Conservation (phyloP, 371 early-diverging fungal species). For the Apophysomyces ossiformis region DNA sequence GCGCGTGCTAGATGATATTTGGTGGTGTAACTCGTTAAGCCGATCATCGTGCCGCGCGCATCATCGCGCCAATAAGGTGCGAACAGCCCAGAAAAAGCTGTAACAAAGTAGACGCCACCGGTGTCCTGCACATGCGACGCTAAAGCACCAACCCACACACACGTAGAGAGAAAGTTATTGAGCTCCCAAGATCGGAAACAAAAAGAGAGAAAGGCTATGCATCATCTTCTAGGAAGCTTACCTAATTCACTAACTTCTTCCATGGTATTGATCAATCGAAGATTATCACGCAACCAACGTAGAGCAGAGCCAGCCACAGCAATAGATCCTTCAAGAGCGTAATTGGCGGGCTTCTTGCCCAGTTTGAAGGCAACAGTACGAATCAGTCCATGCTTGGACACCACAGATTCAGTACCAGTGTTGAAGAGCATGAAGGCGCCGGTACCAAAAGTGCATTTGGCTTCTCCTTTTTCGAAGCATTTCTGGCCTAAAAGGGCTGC, state of each 20-base stretch:
- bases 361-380: constrained; percentile 90
- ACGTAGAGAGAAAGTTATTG: background rate
- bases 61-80: constrained; percentile 93
- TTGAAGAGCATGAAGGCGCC: constrained; percentile 95
- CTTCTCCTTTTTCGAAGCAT: constrained; percentile 92
- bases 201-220: background rate
- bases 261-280: constrained; percentile 71
- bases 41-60: constrained; percentile 84
- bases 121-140: constrained; percentile 64
- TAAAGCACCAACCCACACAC: background rate
- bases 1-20: constrained; percentile 85
- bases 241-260: constrained; percentile 62
- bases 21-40: constrained; percentile 83
- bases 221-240: background rate
- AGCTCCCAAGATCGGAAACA: background rate
- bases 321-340: constrained; percentile 92
- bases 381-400: constrained; percentile 80
- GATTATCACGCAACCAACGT: constrained; percentile 86
- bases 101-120: constrained; percentile 92
- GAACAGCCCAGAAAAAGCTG: constrained; percentile 89
- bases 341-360: constrained; percentile 69
- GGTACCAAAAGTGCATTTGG: constrained; percentile 69
- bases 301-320: constrained; percentile 92
- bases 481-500: constrained; percentile 91
- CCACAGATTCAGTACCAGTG: constrained; percentile 78